Conservation (phyloP, 2,329 filamentous ascomycete genomes). For the Purpureocillium takamizusanense region DNA sequence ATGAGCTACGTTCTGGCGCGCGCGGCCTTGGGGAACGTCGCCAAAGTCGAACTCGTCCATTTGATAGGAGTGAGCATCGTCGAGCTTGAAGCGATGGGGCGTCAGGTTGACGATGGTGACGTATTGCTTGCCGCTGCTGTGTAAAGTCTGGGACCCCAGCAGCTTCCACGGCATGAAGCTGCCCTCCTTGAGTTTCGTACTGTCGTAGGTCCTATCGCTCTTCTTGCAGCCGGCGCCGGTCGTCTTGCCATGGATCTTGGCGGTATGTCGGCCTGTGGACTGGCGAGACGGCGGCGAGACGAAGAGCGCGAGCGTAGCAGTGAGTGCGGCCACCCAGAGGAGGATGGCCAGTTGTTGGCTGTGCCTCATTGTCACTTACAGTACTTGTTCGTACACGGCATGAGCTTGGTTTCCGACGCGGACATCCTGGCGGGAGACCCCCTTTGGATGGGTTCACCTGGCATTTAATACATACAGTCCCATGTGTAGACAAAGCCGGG, state of each 20-base stretch:
- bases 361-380: too few species aligned
- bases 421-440: too few species aligned
- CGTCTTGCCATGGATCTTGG: not conserved
- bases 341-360: too few species aligned
- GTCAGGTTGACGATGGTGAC: conserved; percentile 25
- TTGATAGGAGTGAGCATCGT: conserved; percentile 19
- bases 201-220: conserved; percentile 6
- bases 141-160: conserved; percentile 1
- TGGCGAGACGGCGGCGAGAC: too few species aligned
- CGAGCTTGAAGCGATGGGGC: conserved; percentile 18
- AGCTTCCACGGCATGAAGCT: conserved; percentile 6
- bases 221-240: conserved; percentile 2
- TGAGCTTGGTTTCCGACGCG: too few species aligned
- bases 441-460: too few species aligned
- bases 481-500: too few species aligned
- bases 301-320: too few species aligned
- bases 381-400: too few species aligned
- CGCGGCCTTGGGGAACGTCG: conserved; percentile 20
- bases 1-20: conserved; percentile 19
- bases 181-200: conserved; percentile 1
- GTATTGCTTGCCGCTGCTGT: conserved; percentile 11
- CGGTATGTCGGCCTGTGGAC: not conserved
- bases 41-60: conserved; percentile 22
- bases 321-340: too few species aligned
- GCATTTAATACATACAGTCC: too few species aligned